These are phyloP conservation scores for Paecilomyces sp. DNA, from an alignment of 2,329 filamentous ascomycete species.

Conservation along the genomic window DNA sequence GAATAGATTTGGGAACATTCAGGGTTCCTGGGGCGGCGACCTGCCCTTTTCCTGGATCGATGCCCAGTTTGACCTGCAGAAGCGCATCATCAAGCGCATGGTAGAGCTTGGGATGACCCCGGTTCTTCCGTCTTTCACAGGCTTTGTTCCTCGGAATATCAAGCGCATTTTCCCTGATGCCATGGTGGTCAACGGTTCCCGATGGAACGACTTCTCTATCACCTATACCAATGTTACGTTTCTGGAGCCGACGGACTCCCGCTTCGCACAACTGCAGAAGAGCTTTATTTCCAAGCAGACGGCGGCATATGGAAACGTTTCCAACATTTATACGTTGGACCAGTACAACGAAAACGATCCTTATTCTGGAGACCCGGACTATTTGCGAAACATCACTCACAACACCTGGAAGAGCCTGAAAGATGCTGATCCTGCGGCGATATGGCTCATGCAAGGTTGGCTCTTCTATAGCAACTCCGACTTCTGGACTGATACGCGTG, in stretches of 20 bases:
- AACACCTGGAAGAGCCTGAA: slow-evolving; percentile 44
- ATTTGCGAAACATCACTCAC: slow-evolving; percentile 36
- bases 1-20: slow-evolving; percentile 51
- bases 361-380: slow-evolving; percentile 37
- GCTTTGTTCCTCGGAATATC: slow-evolving; percentile 42
- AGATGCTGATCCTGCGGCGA: slow-evolving; percentile 39
- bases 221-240: slow-evolving; percentile 43
- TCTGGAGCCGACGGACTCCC: slow-evolving; percentile 39
- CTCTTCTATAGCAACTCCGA: slow-evolving; percentile 39
- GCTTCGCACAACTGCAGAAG: slow-evolving; percentile 38
- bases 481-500: slow-evolving; percentile 44
- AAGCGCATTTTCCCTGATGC: slow-evolving; percentile 37
- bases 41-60: slow-evolving; percentile 42
- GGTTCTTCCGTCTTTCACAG: slow-evolving; percentile 45
- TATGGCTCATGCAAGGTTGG: slow-evolving; percentile 52
- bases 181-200: slow-evolving; percentile 36
- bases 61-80: slow-evolving; percentile 41
- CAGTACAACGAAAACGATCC: slow-evolving; percentile 49
- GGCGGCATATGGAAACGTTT: slow-evolving; percentile 42
- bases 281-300: slow-evolving; percentile 42
- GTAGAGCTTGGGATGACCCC: slow-evolving; percentile 48
- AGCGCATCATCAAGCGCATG: slow-evolving; percentile 44
- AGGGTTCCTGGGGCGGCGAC: slow-evolving; percentile 42
- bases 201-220: slow-evolving; percentile 37
- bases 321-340: slow-evolving; percentile 44